These are phyloP conservation scores for Mangifera indica DNA, from an alignment of 345 rosid genomes.

Conservation along the genomic window DNA sequence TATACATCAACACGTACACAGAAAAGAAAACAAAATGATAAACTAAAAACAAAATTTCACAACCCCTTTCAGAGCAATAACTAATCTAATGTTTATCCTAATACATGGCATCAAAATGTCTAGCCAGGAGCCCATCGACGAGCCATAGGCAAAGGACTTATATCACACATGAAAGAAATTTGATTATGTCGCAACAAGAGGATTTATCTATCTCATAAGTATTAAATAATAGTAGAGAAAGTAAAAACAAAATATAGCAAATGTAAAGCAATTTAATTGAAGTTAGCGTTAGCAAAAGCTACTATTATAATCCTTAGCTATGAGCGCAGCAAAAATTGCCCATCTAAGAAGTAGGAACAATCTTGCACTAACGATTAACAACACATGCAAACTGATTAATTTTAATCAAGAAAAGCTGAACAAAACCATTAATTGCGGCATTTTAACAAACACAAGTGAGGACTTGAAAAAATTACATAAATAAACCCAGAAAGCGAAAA, in stretches of 20 bases:
- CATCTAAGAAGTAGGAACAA: background rate
- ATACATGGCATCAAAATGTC: too few relatives aligned
- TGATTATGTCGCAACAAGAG: background rate
- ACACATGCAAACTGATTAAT: background rate
- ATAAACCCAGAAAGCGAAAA: background rate
- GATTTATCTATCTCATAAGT: background rate
- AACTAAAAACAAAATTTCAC: too few relatives aligned
- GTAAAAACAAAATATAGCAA: background rate
- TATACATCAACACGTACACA: background rate
- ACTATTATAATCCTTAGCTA: background rate
- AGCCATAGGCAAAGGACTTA: background rate
- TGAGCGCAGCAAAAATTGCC: background rate
- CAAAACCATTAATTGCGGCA: background rate
- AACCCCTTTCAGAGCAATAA: too few relatives aligned
- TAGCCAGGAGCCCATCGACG: too few relatives aligned
- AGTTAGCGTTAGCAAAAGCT: too few relatives aligned
- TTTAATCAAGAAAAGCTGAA: background rate
- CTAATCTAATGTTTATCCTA: too few relatives aligned
- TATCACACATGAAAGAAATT: background rate
- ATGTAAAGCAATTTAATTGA: background rate
- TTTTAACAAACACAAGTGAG: constrained; percentile 2
- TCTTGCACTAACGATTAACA: background rate
- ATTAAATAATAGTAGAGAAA: background rate
- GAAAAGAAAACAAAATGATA: background rate
- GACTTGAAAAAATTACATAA: background rate